Base-by-base conservation (phyloP, 169 alveolate genomes). In the Plasmodium fragile region DNA sequence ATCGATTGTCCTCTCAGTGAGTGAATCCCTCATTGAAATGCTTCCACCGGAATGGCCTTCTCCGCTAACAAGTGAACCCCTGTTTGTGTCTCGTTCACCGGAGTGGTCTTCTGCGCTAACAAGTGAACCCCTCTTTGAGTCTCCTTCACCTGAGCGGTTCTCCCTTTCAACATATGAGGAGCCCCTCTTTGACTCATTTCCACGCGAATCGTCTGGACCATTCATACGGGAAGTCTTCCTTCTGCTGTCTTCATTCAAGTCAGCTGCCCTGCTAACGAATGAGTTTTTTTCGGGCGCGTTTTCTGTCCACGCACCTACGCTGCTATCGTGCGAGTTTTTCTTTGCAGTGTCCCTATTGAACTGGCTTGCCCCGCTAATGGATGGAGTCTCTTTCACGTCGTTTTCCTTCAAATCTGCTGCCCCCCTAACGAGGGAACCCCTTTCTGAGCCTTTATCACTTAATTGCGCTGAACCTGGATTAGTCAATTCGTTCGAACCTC, bases 41-140 rank as follows among this genome's bases (percentile, higher is more conserved):
- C 1, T 45, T 2, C 55, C 55, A 45, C 55, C 4, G 18, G 4
- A 45, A 18, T 77, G 25, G 13, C 52, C 69, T 32, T 43, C 1
- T 36, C 25, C 18, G 82, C 53, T 75, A 75, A 75, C 25, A 18
- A 36, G 43, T n/a, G 82, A 73, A 73, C 43, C 82, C 49, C 30
- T 73, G 2, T 73, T 22, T n/a, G 22, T 6, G 22, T 10, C 45
- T 39, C 6, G 11, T 39, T 39, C 25, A 10, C 43, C 43, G 36
- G 59, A 73, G 16, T 73, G 28, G 16, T 0, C 10, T 1, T 30
- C 22, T 73, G 18, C 8, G 0, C 45, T 39, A 39, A 39, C 45
- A 2, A 39, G 53, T 43, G 53, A 43, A 43, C 53, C 53, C 53
- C 53, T 43, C 53, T 43, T 43, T 1, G 53, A 43, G n/a, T 43